Evolutionary conservation across 768 basidiomycete species (phyloP), one percentile per base, ranked within the genome.

Genomic region (Punctularia strigosozonata): DNA sequence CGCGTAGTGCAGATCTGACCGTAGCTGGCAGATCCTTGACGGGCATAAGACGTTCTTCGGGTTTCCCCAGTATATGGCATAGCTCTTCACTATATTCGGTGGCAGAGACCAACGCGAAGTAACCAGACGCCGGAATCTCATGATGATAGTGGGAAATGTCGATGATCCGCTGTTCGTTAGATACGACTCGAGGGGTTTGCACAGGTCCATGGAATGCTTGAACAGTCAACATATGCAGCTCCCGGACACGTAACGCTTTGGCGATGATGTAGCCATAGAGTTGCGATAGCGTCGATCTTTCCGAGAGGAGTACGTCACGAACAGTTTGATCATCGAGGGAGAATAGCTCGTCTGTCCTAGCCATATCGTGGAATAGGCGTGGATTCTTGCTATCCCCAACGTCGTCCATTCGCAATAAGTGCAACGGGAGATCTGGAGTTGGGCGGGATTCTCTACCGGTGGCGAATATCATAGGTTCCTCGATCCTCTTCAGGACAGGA

Each of bases 261-360:
- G 80, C 86, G 12, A 73, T 62, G 31, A 81, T 69, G 55, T 72
- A 87, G 12, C 87, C 89, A 51, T 84, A 84, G 21, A 74, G 46
- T 46, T 89, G 85, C 2, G 74, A 68, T n/a, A 80, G 50, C 2
- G 83, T 79, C 20, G 73, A 73, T 33, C 71, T 67, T 51, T 92
- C 84, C 2, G 69, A 67, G n/a, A 84, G 58, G 40, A 89, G 63
- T 23, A 74, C 66, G 17, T 77, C 70, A 24, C 73, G 69, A 41
- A 81, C 66, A 6, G 65, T 68, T 15, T 63, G 52, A 41, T 74
- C 73, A 36, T 76, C 72, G 34, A 63, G 58, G 4, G 62, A 54
- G 45, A 77, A 74, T 4, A 80, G 58, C 42, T 77, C 65, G n/a
- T 68, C 54, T 4, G 68, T 69, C 20, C 64, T 60, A 12, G 59